Percentiles rank a stretch among this genome's conserved stretches.
Evolutionary conservation across 2,329 filamentous ascomycete species (phyloP).

Genomic region (Chaetomiaceae sp.): DNA sequence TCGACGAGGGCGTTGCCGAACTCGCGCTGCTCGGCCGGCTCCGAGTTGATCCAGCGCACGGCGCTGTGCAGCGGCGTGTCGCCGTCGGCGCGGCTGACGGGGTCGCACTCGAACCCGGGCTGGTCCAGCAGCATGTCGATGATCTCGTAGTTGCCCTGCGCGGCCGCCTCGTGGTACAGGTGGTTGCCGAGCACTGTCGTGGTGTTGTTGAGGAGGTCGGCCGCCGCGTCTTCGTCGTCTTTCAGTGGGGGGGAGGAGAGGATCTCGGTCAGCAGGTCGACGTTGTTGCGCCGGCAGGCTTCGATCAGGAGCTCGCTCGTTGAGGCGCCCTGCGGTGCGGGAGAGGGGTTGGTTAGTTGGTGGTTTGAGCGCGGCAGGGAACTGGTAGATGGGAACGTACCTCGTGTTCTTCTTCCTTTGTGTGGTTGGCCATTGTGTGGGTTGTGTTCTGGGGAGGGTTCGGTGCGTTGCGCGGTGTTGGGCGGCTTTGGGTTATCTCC

Average conservation of each 20-base stretch:
- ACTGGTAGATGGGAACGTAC: conserved; percentile 12
- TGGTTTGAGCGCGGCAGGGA: background rate
- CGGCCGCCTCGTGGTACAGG: conserved; percentile 83
- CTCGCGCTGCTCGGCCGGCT: conserved; percentile 57
- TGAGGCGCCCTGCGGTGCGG: conserved; percentile 65
- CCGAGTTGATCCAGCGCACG: conserved; percentile 69
- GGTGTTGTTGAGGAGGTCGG: conserved; percentile 77
- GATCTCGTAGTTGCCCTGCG: conserved; percentile 78
- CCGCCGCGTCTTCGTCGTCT: conserved; percentile 54
- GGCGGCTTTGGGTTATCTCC: too few relatives aligned
- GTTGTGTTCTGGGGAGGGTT: background rate
- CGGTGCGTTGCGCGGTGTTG: conserved; percentile 1
- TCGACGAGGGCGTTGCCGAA: conserved; percentile 64
- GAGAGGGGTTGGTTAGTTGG: conserved; percentile 2
- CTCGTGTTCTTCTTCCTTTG: conserved; percentile 29
- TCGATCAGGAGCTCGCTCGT: conserved; percentile 82
- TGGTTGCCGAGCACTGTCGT: conserved; percentile 83
- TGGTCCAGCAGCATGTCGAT: conserved; percentile 81
- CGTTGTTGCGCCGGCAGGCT: conserved; percentile 90
- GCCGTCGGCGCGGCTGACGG: conserved; percentile 62
- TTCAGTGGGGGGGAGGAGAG: conserved; percentile 49
- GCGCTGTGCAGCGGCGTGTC: conserved; percentile 78
- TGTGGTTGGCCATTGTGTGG: conserved; percentile 19
- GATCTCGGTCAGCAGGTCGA: conserved; percentile 73
- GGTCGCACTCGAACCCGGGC: conserved; percentile 80